Conservation (phyloP, 2,329 filamentous ascomycete genomes). For the Aspergillus fructus region DNA sequence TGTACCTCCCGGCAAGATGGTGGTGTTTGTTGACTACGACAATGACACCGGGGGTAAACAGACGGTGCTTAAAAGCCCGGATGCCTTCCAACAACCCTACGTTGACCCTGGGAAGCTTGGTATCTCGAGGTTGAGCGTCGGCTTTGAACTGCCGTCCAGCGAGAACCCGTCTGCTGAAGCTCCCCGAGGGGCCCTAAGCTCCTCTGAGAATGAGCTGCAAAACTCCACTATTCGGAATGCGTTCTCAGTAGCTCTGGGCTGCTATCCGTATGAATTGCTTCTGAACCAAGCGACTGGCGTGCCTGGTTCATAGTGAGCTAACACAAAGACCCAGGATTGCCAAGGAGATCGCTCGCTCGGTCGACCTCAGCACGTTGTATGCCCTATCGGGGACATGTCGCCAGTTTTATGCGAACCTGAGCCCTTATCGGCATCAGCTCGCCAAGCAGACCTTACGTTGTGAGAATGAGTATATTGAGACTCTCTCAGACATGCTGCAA, state of each 20-base stretch:
- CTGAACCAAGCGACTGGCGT: constrained; percentile 13
- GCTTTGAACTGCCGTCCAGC: constrained; percentile 9
- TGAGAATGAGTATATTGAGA: constrained; percentile 62
- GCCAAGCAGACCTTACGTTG: constrained; percentile 76
- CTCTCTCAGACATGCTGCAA: constrained; percentile 41
- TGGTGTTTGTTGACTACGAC: constrained; percentile 49
- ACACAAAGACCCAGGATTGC: constrained; percentile 61
- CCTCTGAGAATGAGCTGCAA: constrained; percentile 10
- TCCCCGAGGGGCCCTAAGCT: not conserved
- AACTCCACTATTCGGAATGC: constrained; percentile 30
- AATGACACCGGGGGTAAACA: constrained; percentile 35
- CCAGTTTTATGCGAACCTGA: constrained; percentile 71
- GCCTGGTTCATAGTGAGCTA: constrained; percentile 15
- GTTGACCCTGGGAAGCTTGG: constrained; percentile 23
- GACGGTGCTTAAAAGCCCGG: constrained; percentile 15
- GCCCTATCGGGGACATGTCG: constrained; percentile 79
- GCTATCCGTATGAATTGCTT: constrained; percentile 47
- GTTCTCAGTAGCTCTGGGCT: constrained; percentile 46
- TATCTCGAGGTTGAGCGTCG: constrained; percentile 18
- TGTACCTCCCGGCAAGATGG: constrained; percentile 38
- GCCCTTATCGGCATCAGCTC: constrained; percentile 75
- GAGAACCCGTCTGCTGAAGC: constrained; percentile 10
- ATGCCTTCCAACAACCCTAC: constrained; percentile 16
- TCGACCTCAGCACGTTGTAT: constrained; percentile 86
- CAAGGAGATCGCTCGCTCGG: constrained; percentile 68